phyloP scores from a whole-genome alignment of 208 protist species.

The Tritrichomonas musculus region DNA sequence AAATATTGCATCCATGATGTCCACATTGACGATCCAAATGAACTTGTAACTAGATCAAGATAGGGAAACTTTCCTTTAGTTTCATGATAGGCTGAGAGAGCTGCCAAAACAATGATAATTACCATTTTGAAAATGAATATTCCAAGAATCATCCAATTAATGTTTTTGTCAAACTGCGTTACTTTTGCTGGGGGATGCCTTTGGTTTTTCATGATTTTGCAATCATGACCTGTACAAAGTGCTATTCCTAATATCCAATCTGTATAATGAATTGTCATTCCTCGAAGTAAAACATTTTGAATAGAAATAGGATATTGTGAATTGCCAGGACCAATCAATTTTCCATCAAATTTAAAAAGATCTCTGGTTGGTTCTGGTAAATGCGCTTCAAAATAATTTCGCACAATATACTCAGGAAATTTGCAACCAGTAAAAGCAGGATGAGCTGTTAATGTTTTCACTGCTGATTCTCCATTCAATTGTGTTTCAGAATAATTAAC shows the following conservation, averaged over 20 bases:
- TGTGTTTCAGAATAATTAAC: conserved; percentile 31
- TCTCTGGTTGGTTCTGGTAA: conserved; percentile 4
- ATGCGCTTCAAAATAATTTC: conserved; percentile 17
- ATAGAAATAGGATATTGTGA: not conserved
- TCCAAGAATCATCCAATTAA: not conserved
- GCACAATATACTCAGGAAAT: not conserved
- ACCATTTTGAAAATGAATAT: not conserved
- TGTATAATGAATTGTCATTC: not conserved
- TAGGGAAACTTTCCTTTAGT: not conserved
- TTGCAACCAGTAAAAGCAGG: not conserved
- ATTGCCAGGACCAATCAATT: not conserved
- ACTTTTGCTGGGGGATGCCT: not conserved
- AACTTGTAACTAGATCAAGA: not conserved
- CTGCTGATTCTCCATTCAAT: conserved; percentile 26
- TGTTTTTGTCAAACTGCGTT: not conserved
- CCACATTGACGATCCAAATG: not conserved
- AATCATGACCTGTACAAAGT: conserved; percentile 33
- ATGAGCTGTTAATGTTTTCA: not conserved
- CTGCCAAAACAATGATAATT: not conserved
- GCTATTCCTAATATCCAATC: not conserved
- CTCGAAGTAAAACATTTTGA: not conserved
- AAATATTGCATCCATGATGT: conserved; percentile 24
- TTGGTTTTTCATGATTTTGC: conserved; percentile 38
- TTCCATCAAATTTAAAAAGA: conserved; percentile 35
- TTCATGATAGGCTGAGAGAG: not conserved